These are phyloP conservation scores for Penicillium salamii DNA, from an alignment of 495 filamentous ascomycete genomes.

Conservation along the genomic window DNA sequence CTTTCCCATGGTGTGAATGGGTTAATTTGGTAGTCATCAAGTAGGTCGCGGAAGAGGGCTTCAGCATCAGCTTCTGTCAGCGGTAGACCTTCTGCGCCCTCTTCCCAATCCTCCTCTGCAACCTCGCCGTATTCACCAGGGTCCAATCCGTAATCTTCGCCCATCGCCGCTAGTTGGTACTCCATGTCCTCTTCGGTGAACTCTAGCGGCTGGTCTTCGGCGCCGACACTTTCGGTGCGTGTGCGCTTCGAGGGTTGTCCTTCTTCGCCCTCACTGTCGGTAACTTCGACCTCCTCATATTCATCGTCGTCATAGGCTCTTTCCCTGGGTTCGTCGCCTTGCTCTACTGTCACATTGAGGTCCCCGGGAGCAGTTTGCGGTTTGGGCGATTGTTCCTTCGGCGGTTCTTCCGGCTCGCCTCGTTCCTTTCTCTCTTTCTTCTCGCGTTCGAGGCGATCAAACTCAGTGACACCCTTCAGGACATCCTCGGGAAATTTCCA, in stretches of 20 bases:
- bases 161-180: slow-evolving; percentile 86
- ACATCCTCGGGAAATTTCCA: slow-evolving; percentile 89
- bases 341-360: not conserved
- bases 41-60: slow-evolving; percentile 79
- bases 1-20: slow-evolving; percentile 94
- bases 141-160: slow-evolving; percentile 68
- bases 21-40: slow-evolving; percentile 76
- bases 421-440: slow-evolving; percentile 44
- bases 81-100: slow-evolving; percentile 63
- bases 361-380: slow-evolving; percentile 5
- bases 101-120: slow-evolving; percentile 64
- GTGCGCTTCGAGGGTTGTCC: slow-evolving; percentile 61
- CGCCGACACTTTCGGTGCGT: slow-evolving; percentile 54
- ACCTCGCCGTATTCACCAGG: slow-evolving; percentile 69
- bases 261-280: slow-evolving; percentile 59
- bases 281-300: slow-evolving; percentile 88
- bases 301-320: slow-evolving; percentile 56
- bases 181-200: slow-evolving; percentile 96
- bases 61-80: slow-evolving; percentile 66
- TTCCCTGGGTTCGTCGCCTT: slow-evolving; percentile 8
- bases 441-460: slow-evolving; percentile 56
- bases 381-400: slow-evolving; percentile 11
- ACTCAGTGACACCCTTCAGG: slow-evolving; percentile 72
- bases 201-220: slow-evolving; percentile 65
- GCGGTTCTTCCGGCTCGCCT: slow-evolving; percentile 29